Conservation (phyloP, 179 eudicot genomes). For the Kewa caespitosa region DNA sequence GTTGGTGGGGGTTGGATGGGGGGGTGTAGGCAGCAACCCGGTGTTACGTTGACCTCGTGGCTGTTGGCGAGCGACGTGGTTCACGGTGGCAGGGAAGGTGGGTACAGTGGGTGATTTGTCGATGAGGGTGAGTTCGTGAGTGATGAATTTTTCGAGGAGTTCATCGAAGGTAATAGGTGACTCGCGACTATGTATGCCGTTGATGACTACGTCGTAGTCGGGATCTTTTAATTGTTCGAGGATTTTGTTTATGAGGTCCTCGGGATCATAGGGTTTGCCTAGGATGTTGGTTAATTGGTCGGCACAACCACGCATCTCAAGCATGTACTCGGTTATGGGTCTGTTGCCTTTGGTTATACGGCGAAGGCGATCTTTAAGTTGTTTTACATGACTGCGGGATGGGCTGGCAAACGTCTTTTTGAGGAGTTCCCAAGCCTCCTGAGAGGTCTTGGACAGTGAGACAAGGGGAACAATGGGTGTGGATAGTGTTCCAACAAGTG, state of each 20-base stretch:
- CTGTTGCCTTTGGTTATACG: background rate
- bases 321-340: background rate
- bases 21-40: background rate
- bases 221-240: background rate
- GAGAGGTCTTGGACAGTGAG: background rate
- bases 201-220: background rate
- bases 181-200: background rate
- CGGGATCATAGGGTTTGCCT: background rate
- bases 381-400: background rate
- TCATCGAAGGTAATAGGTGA: background rate
- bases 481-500: background rate
- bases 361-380: background rate
- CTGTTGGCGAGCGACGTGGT: no score
- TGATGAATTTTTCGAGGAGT: background rate
- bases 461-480: background rate
- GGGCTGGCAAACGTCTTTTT: conserved; percentile 1
- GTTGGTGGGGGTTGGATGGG: background rate
- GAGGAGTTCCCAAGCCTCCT: background rate
- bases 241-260: background rate
- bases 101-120: background rate
- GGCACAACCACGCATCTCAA: background rate
- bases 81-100: background rate
- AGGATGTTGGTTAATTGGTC: conserved; percentile 2
- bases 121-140: background rate
- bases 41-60: no score